A percentile compares a stretch with the other conserved stretches of the same genome.
phyloP scores from a whole-genome alignment of 805 yeast genomes.

The Saturnispora diversa region DNA sequence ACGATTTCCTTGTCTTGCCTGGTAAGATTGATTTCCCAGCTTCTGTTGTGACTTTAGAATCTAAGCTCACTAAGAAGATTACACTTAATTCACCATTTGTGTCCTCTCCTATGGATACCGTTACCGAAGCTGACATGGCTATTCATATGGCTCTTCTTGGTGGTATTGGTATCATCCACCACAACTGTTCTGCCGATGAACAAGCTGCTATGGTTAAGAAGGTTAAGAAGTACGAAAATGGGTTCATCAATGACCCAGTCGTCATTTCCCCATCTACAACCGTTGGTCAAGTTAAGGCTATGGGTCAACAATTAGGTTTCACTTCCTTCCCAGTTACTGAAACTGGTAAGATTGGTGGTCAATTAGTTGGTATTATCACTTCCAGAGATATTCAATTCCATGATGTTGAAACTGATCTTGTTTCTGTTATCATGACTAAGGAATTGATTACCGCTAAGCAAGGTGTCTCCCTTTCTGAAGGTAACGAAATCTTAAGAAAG shows the following conservation, averaged over 20 bases:
- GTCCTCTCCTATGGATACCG: conserved; percentile 99
- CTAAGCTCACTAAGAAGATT: conserved; percentile 87
- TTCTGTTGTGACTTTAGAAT: conserved; percentile 64
- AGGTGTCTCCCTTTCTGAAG: conserved; percentile 77
- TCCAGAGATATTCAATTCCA: conserved; percentile 96
- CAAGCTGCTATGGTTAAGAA: conserved; percentile 97
- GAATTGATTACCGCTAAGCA: conserved; percentile 76
- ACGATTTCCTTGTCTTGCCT: conserved; percentile 91
- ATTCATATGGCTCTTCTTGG: conserved; percentile 97
- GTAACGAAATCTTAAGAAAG: conserved; percentile 81
- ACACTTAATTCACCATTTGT: conserved; percentile 89
- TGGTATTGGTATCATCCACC: conserved; percentile 98
- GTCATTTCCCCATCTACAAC: conserved; percentile 71
- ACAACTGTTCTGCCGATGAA: conserved; percentile 92
- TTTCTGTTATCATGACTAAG: conserved; percentile 81
- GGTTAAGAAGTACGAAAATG: conserved; percentile 96
- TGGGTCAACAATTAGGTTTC: conserved; percentile 73
- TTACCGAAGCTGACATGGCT: conserved; percentile 96
- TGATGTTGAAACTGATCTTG: conserved; percentile 55
- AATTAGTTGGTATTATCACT: conserved; percentile 90
- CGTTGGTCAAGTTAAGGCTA: conserved; percentile 68
- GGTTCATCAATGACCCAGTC: conserved; percentile 91
- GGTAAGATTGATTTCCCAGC: conserved; percentile 91
- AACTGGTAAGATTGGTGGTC: conserved; percentile 77
- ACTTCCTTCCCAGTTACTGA: conserved; percentile 99